Percentiles rank a stretch among this genome's conserved stretches.
These are phyloP conservation scores for Xylaria telfairii DNA, from an alignment of 495 filamentous ascomycete genomes.

Conservation along the genomic window DNA sequence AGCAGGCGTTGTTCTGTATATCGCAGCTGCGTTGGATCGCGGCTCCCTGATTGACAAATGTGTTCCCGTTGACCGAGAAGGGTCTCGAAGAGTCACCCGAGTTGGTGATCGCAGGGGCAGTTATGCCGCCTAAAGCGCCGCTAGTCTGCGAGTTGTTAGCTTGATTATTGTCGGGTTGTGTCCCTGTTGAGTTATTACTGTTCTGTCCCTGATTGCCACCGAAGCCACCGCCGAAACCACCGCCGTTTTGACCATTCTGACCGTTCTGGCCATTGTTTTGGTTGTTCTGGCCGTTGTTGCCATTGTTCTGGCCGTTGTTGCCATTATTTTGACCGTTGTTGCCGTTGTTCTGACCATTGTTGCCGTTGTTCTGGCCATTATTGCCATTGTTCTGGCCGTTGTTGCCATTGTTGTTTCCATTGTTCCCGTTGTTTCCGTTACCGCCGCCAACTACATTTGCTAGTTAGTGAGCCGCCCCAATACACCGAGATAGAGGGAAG, in stretches of 20 bases:
- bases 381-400: constrained; percentile 28
- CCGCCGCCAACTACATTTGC: constrained; percentile 38
- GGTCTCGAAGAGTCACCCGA: constrained; percentile 51
- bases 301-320: constrained; percentile 20
- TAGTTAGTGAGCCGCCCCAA: constrained; percentile 20
- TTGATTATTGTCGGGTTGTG: constrained; percentile 20
- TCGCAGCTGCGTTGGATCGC: constrained; percentile 50
- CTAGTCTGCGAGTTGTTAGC: constrained; percentile 33
- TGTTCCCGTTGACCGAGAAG: constrained; percentile 58
- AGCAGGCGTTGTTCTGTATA: constrained; percentile 60
- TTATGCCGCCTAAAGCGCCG: constrained; percentile 40
- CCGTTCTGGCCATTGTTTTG: constrained; percentile 24
- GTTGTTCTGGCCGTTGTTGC: constrained; percentile 7
- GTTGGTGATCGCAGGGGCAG: constrained; percentile 44
- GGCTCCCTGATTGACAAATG: constrained; percentile 51
- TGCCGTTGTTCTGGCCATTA: constrained; percentile 24
- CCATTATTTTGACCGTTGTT: constrained; percentile 22
- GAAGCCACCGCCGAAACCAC: not conserved
- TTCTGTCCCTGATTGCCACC: constrained; percentile 22
- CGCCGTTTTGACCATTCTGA: constrained; percentile 25
- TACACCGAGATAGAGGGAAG: not conserved
- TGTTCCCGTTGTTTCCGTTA: constrained; percentile 25
- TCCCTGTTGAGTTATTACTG: constrained; percentile 8
- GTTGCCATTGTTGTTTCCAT: constrained; percentile 30
- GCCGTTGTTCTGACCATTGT: constrained; percentile 29